Evolutionary conservation across 371 early-diverging fungal genomes (phyloP).

Genomic region (Apophysomyces variabilis): DNA sequence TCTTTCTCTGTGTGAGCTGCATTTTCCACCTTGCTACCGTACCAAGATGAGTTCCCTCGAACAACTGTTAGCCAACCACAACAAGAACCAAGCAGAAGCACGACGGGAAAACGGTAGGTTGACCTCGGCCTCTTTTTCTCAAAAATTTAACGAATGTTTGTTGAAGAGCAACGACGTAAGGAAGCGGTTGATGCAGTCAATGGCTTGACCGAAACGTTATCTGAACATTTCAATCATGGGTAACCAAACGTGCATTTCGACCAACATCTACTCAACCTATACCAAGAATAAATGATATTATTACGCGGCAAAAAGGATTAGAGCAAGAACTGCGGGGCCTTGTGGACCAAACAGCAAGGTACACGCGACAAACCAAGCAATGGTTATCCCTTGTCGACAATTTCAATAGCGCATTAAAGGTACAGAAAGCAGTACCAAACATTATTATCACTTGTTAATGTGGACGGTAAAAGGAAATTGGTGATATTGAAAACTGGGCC

Average conservation of each 20-base stretch:
- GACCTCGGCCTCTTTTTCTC: background rate
- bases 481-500: conserved; percentile 86
- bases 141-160: too few relatives aligned
- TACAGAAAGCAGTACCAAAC: conserved; percentile 13
- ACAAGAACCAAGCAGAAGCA: conserved; percentile 37
- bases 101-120: conserved; percentile 42
- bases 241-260: conserved; percentile 14
- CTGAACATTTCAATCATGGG: conserved; percentile 61
- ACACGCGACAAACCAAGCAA: conserved; percentile 62
- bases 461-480: conserved; percentile 61
- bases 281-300: conserved; percentile 54
- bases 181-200: conserved; percentile 53
- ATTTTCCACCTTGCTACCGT: too few relatives aligned
- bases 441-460: background rate
- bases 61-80: conserved; percentile 46
- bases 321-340: conserved; percentile 62
- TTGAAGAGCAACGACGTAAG: conserved; percentile 53
- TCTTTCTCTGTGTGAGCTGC: too few relatives aligned
- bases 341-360: conserved; percentile 48
- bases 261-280: background rate
- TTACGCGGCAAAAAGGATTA: conserved; percentile 64
- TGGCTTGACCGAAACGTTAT: conserved; percentile 57
- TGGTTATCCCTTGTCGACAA: conserved; percentile 65
- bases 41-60: conserved; percentile 29
- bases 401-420: conserved; percentile 67